Base-by-base conservation (phyloP, 495 filamentous ascomycete genomes). In the Annulohypoxylon nitens region DNA sequence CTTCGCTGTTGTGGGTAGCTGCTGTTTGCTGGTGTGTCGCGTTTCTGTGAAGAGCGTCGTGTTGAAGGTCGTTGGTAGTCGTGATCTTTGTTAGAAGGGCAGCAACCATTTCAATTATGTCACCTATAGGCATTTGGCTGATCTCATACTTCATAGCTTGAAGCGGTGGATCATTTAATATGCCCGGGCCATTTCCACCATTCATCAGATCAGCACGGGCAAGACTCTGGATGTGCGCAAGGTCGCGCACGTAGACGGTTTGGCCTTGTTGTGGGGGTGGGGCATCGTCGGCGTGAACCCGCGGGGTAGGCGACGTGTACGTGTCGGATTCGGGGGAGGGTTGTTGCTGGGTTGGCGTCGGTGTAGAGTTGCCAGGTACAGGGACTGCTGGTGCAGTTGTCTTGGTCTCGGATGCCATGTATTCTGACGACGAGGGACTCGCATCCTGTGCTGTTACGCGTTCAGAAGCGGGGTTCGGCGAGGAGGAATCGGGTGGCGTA, bases 21-120 rank as follows among this genome's bases (percentile, higher is more conserved):
- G 83, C 84, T 36, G 84, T 83, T 26, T 81, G 81, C 47, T 85
- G 80, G 63, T 86, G 84, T 37, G 82, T 77, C 5, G 80, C 84
- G 55, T 86, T 86, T 50, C 84, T 77, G 55, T 86, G 81, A 25
- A 86, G 72, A 2, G 84, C 84, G 81, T 98, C 94, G 81, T 98
- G 94, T 75, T 98, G 95, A 37, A 90, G 84, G 78, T 99, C 96
- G 78, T 99, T 99, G 60, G 96, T 97, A 2, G 93, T 95, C 4
- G 96, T 98, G 71, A 99, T 99, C 81, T 98, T 98, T 8, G 97
- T 97, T 66, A 99, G 84, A 43, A 99, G 90, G n/a, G 93, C 95
- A 4, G 96, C 96, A 6, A 99, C 97, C 97, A 99, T 99, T 81
- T 99, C 97, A 81, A 99, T 99, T 74, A 99, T 95, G 73, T 99